Base-by-base conservation (phyloP, 139 green algal species). In the Chlamydomonas incerta region DNA sequence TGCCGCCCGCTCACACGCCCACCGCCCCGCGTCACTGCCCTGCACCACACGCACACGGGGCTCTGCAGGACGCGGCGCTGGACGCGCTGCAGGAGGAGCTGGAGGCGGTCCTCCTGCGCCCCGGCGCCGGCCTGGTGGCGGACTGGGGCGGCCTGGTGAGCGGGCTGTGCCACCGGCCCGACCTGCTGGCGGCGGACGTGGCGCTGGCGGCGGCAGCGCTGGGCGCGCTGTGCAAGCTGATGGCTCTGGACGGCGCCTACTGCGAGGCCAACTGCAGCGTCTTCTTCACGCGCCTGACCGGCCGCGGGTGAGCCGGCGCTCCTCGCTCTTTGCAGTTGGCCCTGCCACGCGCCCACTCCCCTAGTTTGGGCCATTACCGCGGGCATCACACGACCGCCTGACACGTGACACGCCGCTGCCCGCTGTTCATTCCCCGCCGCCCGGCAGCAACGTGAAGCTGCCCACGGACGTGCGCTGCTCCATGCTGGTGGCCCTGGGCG, bases 211-310 rank as follows among this genome's bases (percentile, higher is more conserved):
- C 87, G 15, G 92, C 95, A 14, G 96, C 96, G 0, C 76, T 99
- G 72, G 88, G 98, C 28, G 94, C 96, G 6, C 93, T 99, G 68
- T 91, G 89, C 70, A 97, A 98, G 88, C 88, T 99, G 18, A 99
- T 99, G 97, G 93, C 91, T 18, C 84, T 98, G 18, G 96, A 99
- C 76, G 67, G 52, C 0, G 13, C 31, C 26, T 97, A 96, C 88
- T 99, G 97, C 86, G 94, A 95, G 73, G 63, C 41, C 82, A 95
- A 98, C 92, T 92, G 96, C 74, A 79, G 82, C 46, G 82, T 98
- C 28, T 74, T 98, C 46, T 97, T 97, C 90, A 95, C 93, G 28
- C 88, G 95, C 34, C 87, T 98, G 46, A 69, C 93, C 20, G 85
- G 86, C 58, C 89, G 81, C 87, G 89, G 41, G 60, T 68, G 47